A percentile compares a stretch with the other conserved stretches of the same genome.
These are phyloP conservation scores for Trichoderma sp. DNA, from an alignment of 2,329 filamentous ascomycete species.

Conservation along the genomic window DNA sequence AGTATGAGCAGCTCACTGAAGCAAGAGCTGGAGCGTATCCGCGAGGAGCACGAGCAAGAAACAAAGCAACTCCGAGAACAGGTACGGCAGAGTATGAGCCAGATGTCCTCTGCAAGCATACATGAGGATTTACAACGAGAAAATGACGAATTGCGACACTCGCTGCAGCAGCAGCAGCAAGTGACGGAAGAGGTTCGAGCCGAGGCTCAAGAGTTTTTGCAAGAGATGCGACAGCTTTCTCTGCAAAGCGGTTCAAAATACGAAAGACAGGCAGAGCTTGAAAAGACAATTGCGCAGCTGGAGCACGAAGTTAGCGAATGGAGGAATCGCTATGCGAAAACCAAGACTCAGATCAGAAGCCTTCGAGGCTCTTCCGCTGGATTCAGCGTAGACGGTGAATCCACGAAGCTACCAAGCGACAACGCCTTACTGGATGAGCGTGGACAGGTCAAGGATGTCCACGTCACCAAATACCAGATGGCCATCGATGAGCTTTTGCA, in stretches of 20 bases:
- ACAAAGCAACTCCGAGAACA: conserved; percentile 67
- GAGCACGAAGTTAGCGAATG: conserved; percentile 86
- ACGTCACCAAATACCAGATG: conserved; percentile 94
- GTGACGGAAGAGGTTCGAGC: conserved; percentile 84
- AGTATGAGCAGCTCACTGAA: conserved; percentile 78
- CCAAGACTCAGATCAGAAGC: conserved; percentile 83
- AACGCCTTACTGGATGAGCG: conserved; percentile 69
- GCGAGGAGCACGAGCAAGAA: conserved; percentile 67
- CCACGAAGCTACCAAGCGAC: conserved; percentile 67
- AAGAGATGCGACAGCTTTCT: conserved; percentile 87
- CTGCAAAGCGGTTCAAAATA: conserved; percentile 77
- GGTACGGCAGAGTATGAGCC: conserved; percentile 43
- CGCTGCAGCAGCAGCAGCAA: conserved; percentile 74
- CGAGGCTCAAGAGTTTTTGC: conserved; percentile 80
- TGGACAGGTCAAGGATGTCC: conserved; percentile 85
- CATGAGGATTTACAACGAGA: conserved; percentile 65
- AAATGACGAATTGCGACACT: conserved; percentile 68
- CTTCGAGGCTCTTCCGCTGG: conserved; percentile 81
- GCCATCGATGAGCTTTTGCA: conserved; percentile 88
- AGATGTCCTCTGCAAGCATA: conserved; percentile 37
- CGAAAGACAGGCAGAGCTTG: conserved; percentile 80
- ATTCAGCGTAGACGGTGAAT: conserved; percentile 69
- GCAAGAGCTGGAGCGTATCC: conserved; percentile 75
- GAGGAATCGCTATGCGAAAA: conserved; percentile 85
- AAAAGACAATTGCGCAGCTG: conserved; percentile 72